Percentiles rank a stretch among this genome's conserved stretches.
Evolutionary conservation across 495 filamentous ascomycete species (phyloP).

Genomic region (Clavariopsis aquatica): DNA sequence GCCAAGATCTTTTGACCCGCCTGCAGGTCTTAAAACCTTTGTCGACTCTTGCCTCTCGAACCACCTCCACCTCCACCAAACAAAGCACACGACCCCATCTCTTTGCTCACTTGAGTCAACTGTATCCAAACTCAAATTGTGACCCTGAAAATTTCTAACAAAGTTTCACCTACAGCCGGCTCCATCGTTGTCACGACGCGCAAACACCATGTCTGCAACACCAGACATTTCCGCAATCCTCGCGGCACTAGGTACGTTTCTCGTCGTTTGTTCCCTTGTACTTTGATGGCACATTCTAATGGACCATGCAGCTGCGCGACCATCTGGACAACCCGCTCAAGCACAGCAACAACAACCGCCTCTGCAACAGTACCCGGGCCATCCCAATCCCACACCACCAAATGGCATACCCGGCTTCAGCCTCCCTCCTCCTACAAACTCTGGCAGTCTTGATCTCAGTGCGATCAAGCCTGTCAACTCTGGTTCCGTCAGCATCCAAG

Average conservation of each 20-base stretch:
- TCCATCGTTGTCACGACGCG: constrained; percentile 2
- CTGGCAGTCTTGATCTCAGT: constrained; percentile 72
- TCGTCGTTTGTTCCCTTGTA: not conserved
- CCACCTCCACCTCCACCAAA: not conserved
- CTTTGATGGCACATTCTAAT: constrained; percentile 1
- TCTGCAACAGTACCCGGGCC: constrained; percentile 36
- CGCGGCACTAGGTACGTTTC: constrained; percentile 27
- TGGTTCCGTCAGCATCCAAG: constrained; percentile 70
- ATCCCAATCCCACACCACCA: constrained; percentile 47
- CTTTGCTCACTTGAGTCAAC: not conserved
- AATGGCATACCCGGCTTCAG: constrained; percentile 48
- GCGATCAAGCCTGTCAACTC: constrained; percentile 71
- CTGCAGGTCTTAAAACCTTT: constrained; percentile 6
- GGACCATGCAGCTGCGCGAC: constrained; percentile 45
- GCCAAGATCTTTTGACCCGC: not conserved
- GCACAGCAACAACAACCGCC: constrained; percentile 20
- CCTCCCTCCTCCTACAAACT: constrained; percentile 66
- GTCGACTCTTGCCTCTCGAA: constrained; percentile 12
- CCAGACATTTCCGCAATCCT: constrained; percentile 34
- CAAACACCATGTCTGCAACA: constrained; percentile 25
- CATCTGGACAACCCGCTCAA: constrained; percentile 40
- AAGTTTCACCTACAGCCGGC: not conserved
- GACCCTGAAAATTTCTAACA: not conserved
- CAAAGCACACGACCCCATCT: not conserved
- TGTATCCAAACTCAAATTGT: not conserved